phyloP scores from a whole-genome alignment of 2,329 filamentous ascomycete genomes.

The Camillea tinctor region DNA sequence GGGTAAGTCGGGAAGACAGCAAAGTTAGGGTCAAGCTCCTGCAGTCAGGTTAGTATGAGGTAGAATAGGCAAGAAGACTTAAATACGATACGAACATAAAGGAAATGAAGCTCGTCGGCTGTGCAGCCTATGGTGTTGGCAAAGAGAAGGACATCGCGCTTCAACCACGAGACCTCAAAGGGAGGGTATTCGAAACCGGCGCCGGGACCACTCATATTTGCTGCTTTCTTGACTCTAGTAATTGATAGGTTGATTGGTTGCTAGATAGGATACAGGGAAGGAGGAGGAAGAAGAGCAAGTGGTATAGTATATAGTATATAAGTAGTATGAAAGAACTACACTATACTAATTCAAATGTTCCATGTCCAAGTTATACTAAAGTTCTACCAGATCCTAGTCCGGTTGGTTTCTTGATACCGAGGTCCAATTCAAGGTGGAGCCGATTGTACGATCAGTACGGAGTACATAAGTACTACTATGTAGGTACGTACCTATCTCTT shows the following conservation, averaged over 20 bases:
- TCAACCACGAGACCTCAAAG: slow-evolving; percentile 76
- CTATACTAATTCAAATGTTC: neutral
- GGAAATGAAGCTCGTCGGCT: slow-evolving; percentile 85
- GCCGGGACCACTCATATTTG: slow-evolving; percentile 49
- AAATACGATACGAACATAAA: slow-evolving; percentile 61
- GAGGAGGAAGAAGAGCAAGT: neutral
- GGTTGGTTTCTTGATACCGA: slow-evolving; percentile 13
- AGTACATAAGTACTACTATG: neutral
- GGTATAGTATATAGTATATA: neutral
- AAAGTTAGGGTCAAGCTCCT: slow-evolving; percentile 88
- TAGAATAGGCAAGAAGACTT: neutral
- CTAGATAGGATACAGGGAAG: neutral
- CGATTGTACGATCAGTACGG: neutral
- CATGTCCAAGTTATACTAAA: neutral
- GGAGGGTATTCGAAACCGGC: slow-evolving; percentile 78
- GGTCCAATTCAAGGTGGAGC: slow-evolving; percentile 12
- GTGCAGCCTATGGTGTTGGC: slow-evolving; percentile 85
- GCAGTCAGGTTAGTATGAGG: slow-evolving; percentile 8
- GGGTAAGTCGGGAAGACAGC: slow-evolving; percentile 87
- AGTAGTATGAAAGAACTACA: neutral
- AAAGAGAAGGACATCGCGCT: slow-evolving; percentile 86
- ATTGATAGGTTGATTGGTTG: neutral
- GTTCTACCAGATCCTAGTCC: neutral
- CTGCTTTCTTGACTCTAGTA: neutral
- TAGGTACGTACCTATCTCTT: neutral